Evolutionary conservation across 257 asterid species (phyloP), one percentile per base, ranked within the genome.

Genomic region (Nicotiana attenuata): DNA sequence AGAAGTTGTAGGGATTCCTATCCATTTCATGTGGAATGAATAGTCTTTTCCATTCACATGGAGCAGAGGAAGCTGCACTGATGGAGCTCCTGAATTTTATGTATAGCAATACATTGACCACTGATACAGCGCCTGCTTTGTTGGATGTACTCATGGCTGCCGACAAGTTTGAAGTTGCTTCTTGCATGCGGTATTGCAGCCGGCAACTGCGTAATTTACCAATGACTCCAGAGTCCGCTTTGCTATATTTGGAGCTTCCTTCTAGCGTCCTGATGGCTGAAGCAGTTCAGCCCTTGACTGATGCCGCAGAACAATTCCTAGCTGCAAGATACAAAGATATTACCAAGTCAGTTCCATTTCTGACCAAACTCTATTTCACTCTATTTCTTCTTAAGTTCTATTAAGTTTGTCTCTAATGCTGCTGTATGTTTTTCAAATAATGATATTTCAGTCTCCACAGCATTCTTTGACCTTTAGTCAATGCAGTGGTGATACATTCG

Each of bases 1-100:
- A 73, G 61, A 24, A 47, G 38, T 16, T 47, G 61, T 47, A 73
- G 61, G 61, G 31, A 73, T 73, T 73, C 22, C 22, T 24, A 47
- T 73, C 24, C 28, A 73, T 50, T 73, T 73, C 61, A 50, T 24
- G 57, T 47, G 82, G 22, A 11, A 57, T 77, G 47, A 31, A 28
- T 56, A 26, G 59, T n/a, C 45, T 53, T 69, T 81, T 47, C 81
- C 84, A 77, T 80, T 35, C 66, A 61, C 63, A 84, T 89, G 91
- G 71, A 77, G 86, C 98, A 96, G 99, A 96, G 93, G 98, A 96
- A 90, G 89, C 97, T 66, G 97, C 99, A 5, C 91, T 96, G 78
- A 96, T 96, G 98, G 99, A 94, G 84, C 99, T 96, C 85, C 90
- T 96, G 83, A 93, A 93, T 89, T 96, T 94, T 79, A 94, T 96